Conservation (phyloP, 192 early-diverging fungal species). For the Coemansia interrupta region DNA sequence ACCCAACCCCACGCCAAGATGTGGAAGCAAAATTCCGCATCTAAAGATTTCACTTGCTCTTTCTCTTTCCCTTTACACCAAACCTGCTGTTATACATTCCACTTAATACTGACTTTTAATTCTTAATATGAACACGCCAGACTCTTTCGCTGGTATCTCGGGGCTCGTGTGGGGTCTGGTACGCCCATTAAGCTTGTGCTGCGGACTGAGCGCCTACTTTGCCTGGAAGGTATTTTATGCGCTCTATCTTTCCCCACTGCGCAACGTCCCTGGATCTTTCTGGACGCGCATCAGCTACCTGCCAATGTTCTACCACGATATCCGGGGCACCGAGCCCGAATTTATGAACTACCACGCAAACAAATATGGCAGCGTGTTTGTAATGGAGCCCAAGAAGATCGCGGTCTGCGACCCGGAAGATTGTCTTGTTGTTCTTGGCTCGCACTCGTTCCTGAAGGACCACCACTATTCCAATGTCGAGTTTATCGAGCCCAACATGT, state of each 20-base stretch:
- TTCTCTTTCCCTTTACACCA: background rate
- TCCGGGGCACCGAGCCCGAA: conserved; percentile 32
- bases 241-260: conserved; percentile 34
- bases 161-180: conserved; percentile 10
- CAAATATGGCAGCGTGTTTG: conserved; percentile 43
- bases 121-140: background rate
- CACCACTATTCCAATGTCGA: conserved; percentile 25
- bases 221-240: conserved; percentile 26
- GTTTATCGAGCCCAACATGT: conserved; percentile 34
- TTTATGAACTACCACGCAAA: conserved; percentile 24
- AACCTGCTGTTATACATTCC: no score
- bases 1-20: no score
- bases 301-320: conserved; percentile 25
- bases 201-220: conserved; percentile 23
- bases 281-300: conserved; percentile 38
- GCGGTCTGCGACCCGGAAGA: conserved; percentile 30
- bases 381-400: conserved; percentile 32
- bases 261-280: conserved; percentile 38
- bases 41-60: background rate
- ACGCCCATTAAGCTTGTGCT: conserved; percentile 17
- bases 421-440: conserved; percentile 21
- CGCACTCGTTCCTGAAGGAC: conserved; percentile 44
- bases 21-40: no score
- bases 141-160: conserved; percentile 6
- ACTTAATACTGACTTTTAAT: no score